Percentiles rank a stretch among this genome's conserved stretches.
phyloP scores from a whole-genome alignment of 2,329 filamentous ascomycete species.

The Colletotrichum liriopes region DNA sequence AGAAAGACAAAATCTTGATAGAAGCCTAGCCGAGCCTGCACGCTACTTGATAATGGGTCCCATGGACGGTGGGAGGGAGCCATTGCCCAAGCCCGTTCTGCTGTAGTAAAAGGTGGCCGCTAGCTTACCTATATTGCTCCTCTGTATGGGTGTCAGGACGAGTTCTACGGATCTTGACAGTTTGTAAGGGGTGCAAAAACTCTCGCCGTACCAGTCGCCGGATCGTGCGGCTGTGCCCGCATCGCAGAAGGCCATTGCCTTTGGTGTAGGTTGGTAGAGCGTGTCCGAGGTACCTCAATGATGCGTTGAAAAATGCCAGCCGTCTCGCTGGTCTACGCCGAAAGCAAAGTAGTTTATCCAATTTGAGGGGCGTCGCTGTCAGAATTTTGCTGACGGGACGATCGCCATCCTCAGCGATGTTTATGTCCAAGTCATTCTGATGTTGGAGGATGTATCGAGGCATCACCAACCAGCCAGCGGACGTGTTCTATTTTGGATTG shows the following conservation, averaged over 20 bases:
- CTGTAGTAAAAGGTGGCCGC: not conserved
- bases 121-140: constrained; percentile 3
- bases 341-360: not conserved
- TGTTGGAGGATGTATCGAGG: constrained; percentile 7
- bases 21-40: constrained; percentile 10
- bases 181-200: constrained; percentile 9
- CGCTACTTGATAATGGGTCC: constrained; percentile 10
- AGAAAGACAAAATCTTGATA: constrained; percentile 23
- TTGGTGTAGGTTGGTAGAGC: not conserved
- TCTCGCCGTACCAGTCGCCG: constrained; percentile 18
- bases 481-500: constrained; percentile 32
- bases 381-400: not conserved
- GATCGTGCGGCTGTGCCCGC: constrained; percentile 22
- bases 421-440: not conserved
- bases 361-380: not conserved
- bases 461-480: constrained; percentile 7
- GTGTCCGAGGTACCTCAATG: not conserved
- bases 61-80: not conserved
- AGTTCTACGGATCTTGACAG: not conserved
- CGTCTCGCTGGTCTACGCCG: too few relatives aligned
- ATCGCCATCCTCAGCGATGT: not conserved
- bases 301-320: not conserved
- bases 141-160: not conserved
- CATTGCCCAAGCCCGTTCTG: constrained; percentile 9
- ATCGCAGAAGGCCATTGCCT: constrained; percentile 10